Conservation (phyloP, 306 rosid species). For the Gillenia trifoliata region DNA sequence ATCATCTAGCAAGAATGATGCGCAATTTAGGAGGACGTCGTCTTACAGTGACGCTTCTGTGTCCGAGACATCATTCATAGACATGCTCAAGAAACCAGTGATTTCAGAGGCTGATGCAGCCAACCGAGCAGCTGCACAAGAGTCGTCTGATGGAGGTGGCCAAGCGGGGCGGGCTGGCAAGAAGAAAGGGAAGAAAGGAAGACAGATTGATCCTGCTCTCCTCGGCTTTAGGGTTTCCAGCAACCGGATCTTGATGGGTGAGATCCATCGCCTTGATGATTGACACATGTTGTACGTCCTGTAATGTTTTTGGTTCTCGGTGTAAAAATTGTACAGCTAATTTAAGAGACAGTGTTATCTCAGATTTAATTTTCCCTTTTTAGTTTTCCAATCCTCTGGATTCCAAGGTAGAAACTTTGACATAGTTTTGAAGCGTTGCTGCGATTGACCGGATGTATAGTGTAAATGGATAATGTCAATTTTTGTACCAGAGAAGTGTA, state of each 20-base stretch:
- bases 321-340: not conserved
- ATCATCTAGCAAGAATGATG: constrained; percentile 46
- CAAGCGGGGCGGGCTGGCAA: constrained; percentile 53
- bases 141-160: constrained; percentile 37
- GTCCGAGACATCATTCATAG: constrained; percentile 65
- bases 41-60: constrained; percentile 53
- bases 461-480: not conserved
- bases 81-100: constrained; percentile 59
- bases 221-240: constrained; percentile 74
- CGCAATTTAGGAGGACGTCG: constrained; percentile 42
- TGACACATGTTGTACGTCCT: not conserved
- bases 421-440: not conserved
- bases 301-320: too few relatives aligned
- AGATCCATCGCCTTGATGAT: constrained; percentile 64
- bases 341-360: not conserved
- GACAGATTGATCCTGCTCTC: constrained; percentile 70
- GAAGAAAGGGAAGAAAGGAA: constrained; percentile 79
- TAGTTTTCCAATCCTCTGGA: not conserved
- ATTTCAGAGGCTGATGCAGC: constrained; percentile 39
- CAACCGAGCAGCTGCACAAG: constrained; percentile 27
- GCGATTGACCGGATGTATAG: not conserved
- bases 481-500: not conserved
- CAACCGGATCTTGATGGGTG: constrained; percentile 74
- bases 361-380: not conserved
- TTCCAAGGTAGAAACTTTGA: not conserved